Evolutionary conservation across 352 stramenopile genomes (phyloP), one percentile per base, ranked within the genome.

Genomic region (Globisporangium barbulae): DNA sequence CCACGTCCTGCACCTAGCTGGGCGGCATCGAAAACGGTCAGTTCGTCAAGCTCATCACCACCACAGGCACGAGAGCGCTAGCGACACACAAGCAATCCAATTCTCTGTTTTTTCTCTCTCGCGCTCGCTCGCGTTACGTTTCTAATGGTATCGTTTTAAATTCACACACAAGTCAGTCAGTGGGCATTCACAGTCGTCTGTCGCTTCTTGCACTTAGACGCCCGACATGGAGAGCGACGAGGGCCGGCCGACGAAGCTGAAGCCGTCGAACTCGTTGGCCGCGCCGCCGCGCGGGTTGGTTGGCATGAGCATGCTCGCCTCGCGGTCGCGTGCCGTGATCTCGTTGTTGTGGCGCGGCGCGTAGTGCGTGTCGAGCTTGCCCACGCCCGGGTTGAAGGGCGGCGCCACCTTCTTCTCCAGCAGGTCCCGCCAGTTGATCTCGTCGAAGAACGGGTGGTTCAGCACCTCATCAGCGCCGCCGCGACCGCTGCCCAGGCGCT

Each of bases 401-500:
- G 89, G 89, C 63, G 77, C 66, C 53, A 97, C 77, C 42, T 80
- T 85, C 68, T 91, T 91, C 63, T 90, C 81, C 9, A 96, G 71
- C 63, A 97, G 69, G 53, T 94, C 86, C 7, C 83, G 90, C 92
- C 91, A 98, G 71, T 93, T 84, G 68, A 98, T 97, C 45, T 63
- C 78, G 61, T 96, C 81, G 53, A 98, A 98, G 76, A 98, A 98
- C 35, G 90, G 89, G 64, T 98, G 90, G 19, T 76, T 90, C 69
- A 97, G 78, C 59, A 98, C 85, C 65, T 95, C 85, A 61, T 97
- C 91, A 2, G 91, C 89, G 56, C 95, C 93, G 9, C 75, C 73
- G 0, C 89, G 83, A 8, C 96, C 97, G 70, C 88, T 98, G 33
- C 98, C 98, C 17, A 99, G 85, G 59, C 98, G 87, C 73, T 93